phyloP scores from a whole-genome alignment of 2,329 filamentous ascomycete genomes.

The Tolypocladium nubicola region DNA sequence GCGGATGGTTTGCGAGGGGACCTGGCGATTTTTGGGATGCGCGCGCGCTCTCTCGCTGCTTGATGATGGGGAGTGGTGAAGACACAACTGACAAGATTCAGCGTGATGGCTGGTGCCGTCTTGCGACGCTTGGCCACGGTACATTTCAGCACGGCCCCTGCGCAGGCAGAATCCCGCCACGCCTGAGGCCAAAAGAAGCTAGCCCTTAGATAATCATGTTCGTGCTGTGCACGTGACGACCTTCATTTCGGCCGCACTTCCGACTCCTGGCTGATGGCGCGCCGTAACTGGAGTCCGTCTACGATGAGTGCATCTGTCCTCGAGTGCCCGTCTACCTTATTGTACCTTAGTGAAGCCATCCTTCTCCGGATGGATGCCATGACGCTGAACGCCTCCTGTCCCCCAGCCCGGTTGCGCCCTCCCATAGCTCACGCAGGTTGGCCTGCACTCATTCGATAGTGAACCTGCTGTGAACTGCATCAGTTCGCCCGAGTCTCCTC shows the following conservation, averaged over 20 bases:
- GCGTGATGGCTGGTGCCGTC: slow-evolving; percentile 36
- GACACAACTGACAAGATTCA: slow-evolving; percentile 40
- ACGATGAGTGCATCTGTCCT: neutral
- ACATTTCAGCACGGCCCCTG: slow-evolving; percentile 33
- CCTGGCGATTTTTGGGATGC: slow-evolving; percentile 53
- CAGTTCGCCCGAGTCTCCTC: neutral
- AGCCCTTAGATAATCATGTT: slow-evolving; percentile 9
- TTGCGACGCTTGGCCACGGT: slow-evolving; percentile 24
- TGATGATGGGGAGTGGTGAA: slow-evolving; percentile 43
- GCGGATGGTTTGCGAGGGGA: slow-evolving; percentile 48
- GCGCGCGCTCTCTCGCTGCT: slow-evolving; percentile 35
- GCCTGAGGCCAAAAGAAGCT: slow-evolving; percentile 11
- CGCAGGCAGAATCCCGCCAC: slow-evolving; percentile 13
- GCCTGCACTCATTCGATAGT: neutral
- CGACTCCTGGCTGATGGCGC: neutral
- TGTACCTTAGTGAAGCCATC: neutral
- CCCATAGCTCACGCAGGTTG: neutral
- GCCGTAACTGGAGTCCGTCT: neutral
- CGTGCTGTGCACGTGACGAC: slow-evolving; percentile 3
- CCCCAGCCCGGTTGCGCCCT: neutral
- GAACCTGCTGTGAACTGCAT: neutral
- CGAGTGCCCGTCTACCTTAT: neutral
- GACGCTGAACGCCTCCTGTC: neutral
- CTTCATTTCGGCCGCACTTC: neutral
- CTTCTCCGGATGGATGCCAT: neutral